Evolutionary conservation across 768 basidiomycete genomes (phyloP).

Genomic region (Rhizopogon roseolus): DNA sequence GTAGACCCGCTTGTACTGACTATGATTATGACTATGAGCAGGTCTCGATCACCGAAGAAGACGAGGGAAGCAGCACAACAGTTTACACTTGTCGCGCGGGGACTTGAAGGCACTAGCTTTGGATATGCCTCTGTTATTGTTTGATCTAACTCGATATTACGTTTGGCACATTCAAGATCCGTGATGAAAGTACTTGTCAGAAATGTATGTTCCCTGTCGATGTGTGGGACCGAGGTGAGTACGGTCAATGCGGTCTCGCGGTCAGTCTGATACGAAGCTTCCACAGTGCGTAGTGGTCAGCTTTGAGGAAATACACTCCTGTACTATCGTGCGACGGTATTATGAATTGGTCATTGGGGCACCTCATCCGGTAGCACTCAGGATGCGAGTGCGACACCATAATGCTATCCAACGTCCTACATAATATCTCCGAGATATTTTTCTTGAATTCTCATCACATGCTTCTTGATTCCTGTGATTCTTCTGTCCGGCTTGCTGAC

Average conservation of each 20-base stretch:
- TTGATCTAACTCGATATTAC: constrained; percentile 20
- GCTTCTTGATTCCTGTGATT: too few relatives aligned
- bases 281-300: not conserved
- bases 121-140: constrained; percentile 71
- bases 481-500: too few relatives aligned
- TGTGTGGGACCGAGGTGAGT: not conserved
- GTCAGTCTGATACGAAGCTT: not conserved
- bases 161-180: not conserved
- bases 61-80: constrained; percentile 84
- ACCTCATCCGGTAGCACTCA: too few relatives aligned
- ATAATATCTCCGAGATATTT: too few relatives aligned
- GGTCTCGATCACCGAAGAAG: constrained; percentile 66
- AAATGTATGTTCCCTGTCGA: constrained; percentile 3
- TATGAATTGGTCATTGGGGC: not conserved
- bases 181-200: not conserved
- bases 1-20: not conserved
- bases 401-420: too few relatives aligned
- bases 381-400: too few relatives aligned
- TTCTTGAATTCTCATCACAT: too few relatives aligned
- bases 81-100: constrained; percentile 80
- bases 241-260: not conserved
- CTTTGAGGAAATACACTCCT: not conserved
- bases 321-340: not conserved
- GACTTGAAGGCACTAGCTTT: constrained; percentile 80
- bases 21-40: constrained; percentile 24